Percentiles rank a stretch among this genome's conserved stretches.
These are phyloP conservation scores for Rhizopogon rudus DNA, from an alignment of 768 basidiomycete genomes.

Conservation along the genomic window DNA sequence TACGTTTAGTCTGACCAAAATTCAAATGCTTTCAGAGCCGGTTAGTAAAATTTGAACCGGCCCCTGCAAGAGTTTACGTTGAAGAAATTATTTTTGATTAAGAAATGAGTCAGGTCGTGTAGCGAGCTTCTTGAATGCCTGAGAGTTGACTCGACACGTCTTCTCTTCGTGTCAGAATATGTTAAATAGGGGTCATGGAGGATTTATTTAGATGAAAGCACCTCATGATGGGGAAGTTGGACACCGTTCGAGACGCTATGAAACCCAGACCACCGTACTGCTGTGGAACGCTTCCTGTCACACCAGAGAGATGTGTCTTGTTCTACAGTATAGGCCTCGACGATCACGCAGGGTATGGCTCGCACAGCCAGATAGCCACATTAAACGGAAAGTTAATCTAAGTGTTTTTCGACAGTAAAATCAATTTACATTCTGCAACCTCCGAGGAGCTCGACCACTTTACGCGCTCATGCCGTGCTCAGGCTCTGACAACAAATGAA, in stretches of 20 bases:
- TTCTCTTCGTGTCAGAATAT: neutral
- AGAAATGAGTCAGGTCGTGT: neutral
- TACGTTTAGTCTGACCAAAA: no score
- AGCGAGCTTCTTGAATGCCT: neutral
- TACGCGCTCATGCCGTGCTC: neutral
- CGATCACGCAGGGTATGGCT: neutral
- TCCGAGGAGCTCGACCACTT: neutral
- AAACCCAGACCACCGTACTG: conserved; percentile 1
- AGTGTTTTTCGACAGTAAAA: neutral
- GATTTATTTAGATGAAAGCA: neutral
- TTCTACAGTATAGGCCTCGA: neutral
- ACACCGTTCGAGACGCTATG: conserved; percentile 1
- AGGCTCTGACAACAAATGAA: neutral
- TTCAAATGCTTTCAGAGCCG: no score
- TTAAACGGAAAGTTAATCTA: neutral
- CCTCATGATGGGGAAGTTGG: neutral
- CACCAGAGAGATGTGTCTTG: neutral
- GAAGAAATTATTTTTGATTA: neutral
- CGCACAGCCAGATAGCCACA: neutral
- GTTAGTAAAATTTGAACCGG: neutral
- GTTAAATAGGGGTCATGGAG: neutral
- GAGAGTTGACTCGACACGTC: neutral
- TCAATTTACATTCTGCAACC: neutral
- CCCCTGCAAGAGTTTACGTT: neutral
- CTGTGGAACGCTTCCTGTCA: neutral